These are phyloP conservation scores for Xylariaceae sp. DNA, from an alignment of 2,329 filamentous ascomycete genomes.

Conservation along the genomic window DNA sequence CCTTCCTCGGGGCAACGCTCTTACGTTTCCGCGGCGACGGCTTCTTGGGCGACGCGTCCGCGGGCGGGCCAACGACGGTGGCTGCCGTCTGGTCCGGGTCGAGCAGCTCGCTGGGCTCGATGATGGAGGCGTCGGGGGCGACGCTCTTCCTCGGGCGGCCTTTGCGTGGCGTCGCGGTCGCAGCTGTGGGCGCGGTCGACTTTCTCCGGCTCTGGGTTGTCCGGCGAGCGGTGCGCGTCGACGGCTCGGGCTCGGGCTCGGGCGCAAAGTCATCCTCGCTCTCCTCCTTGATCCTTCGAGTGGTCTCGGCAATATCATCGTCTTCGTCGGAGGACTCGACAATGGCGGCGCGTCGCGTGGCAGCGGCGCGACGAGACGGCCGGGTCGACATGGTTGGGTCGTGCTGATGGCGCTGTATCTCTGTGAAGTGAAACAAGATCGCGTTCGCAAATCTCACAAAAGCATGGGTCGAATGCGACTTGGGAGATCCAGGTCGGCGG, in stretches of 20 bases:
- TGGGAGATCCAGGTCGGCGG: too few relatives aligned
- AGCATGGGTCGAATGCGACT: too few relatives aligned
- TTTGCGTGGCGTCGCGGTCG: constrained; percentile 18
- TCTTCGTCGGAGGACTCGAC: constrained; percentile 77
- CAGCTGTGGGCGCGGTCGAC: constrained; percentile 32
- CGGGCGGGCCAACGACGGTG: constrained; percentile 20
- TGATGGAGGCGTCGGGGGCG: constrained; percentile 29
- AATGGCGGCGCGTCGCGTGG: constrained; percentile 62
- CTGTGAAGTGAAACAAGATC: too few relatives aligned
- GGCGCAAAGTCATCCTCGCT: constrained; percentile 75
- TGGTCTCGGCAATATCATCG: constrained; percentile 47
- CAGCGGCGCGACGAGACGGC: constrained; percentile 36
- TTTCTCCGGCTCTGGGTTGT: constrained; percentile 32
- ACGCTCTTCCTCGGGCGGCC: constrained; percentile 33
- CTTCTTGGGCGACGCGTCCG: constrained; percentile 31
- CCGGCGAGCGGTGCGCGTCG: constrained; percentile 42
- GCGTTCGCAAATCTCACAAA: too few relatives aligned
- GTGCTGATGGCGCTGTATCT: too few relatives aligned
- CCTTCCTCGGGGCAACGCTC: constrained; percentile 39
- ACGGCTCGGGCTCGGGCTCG: constrained; percentile 41
- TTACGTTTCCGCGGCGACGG: constrained; percentile 60
- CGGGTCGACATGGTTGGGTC: constrained; percentile 24
- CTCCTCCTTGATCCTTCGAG: constrained; percentile 46
- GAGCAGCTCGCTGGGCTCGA: constrained; percentile 55
- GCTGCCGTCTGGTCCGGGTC: constrained; percentile 42